phyloP scores from a whole-genome alignment of 768 basidiomycete genomes.

The Pleurotus ostreatus region DNA sequence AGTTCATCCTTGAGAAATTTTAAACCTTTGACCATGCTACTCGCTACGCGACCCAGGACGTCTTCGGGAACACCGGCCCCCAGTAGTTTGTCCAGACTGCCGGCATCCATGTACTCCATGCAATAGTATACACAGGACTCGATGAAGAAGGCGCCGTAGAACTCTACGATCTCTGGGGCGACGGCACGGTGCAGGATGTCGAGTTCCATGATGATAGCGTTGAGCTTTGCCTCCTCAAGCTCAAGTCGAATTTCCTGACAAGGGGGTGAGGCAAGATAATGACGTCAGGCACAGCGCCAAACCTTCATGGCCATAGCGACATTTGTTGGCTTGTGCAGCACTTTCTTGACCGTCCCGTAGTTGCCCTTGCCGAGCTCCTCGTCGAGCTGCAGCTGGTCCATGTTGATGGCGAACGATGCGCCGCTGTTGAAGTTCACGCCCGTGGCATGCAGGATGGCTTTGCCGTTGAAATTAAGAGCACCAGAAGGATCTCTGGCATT shows the following conservation, averaged over 20 bases:
- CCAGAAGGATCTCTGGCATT: constrained; percentile 84
- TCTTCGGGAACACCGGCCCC: constrained; percentile 66
- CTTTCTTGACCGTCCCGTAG: constrained; percentile 96
- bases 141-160: constrained; percentile 98
- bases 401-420: constrained; percentile 88
- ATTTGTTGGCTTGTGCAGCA: constrained; percentile 90
- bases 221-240: constrained; percentile 88
- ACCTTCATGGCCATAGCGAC: constrained; percentile 99
- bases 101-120: constrained; percentile 99
- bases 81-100: constrained; percentile 84
- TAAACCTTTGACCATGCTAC: constrained; percentile 81
- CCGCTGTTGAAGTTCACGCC: constrained; percentile 88
- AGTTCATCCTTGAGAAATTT: constrained; percentile 94
- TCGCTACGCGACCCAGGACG: constrained; percentile 79
- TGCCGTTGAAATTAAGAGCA: constrained; percentile 89
- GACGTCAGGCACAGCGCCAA: constrained; percentile 15
- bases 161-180: constrained; percentile 92
- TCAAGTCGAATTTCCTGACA: constrained; percentile 94
- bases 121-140: constrained; percentile 99
- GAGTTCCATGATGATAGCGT: constrained; percentile 97
- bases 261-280: constrained; percentile 8
- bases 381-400: constrained; percentile 85
- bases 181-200: constrained; percentile 95
- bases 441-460: constrained; percentile 86
- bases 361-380: constrained; percentile 96